Conservation (phyloP, 768 basidiomycete species). For the Termitomyces sp. region DNA sequence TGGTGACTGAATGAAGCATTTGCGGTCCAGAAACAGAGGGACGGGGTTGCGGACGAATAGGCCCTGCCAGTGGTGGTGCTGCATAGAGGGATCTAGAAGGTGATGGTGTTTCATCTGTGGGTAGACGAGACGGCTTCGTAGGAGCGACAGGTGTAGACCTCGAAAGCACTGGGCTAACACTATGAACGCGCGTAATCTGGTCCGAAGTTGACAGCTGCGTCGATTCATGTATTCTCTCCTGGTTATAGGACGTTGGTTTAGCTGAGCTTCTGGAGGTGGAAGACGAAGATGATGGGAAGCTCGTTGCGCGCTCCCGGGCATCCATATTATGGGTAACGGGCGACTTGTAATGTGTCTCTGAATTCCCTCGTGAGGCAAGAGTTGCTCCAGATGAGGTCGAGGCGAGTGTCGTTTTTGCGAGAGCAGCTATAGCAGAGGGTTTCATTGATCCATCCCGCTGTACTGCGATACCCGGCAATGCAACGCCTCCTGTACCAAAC, state of each 20-base stretch:
- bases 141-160: conserved; percentile 5
- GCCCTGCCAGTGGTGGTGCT: conserved; percentile 45
- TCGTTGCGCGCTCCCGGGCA: conserved; percentile 38
- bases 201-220: background rate
- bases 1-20: conserved; percentile 36
- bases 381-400: background rate
- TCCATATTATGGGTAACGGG: background rate
- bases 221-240: background rate
- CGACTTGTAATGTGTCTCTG: background rate
- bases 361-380: background rate
- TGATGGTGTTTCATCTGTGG: conserved; percentile 21
- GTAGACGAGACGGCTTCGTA: conserved; percentile 23
- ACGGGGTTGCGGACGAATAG: conserved; percentile 48
- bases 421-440: conserved; percentile 6
- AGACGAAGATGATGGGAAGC: conserved; percentile 14
- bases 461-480: conserved; percentile 67
- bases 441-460: conserved; percentile 10
- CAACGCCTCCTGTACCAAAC: conserved; percentile 71
- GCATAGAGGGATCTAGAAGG: conserved; percentile 31
- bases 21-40: conserved; percentile 38
- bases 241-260: background rate
- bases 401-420: background rate
- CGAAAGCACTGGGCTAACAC: conserved; percentile 5
- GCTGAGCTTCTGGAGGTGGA: background rate
- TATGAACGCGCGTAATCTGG: background rate